Percentiles rank a stretch among this genome's conserved stretches.
Evolutionary conservation across 495 filamentous ascomycete species (phyloP).

Genomic region (Parathielavia hyrcaniae): DNA sequence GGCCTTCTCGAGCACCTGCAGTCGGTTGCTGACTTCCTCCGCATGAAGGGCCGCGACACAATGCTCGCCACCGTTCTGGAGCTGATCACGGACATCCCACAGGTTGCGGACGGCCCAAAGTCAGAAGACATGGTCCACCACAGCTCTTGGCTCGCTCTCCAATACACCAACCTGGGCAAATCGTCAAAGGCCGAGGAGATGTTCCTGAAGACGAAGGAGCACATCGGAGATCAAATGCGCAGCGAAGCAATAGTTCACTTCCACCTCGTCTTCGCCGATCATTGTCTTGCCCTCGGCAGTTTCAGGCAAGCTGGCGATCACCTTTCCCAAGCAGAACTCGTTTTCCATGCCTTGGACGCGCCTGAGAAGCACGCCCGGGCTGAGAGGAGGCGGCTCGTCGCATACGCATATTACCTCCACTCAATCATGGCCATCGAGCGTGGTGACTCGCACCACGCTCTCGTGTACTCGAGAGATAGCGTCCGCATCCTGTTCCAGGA

Average conservation of each 20-base stretch:
- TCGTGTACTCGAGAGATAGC: conserved; percentile 59
- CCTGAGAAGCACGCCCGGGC: conserved; percentile 22
- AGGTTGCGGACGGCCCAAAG: conserved; percentile 47
- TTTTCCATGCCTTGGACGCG: conserved; percentile 17
- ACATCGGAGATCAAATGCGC: conserved; percentile 18
- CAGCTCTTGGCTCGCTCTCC: conserved; percentile 56
- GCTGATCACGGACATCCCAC: conserved; percentile 46
- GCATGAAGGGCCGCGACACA: conserved; percentile 58
- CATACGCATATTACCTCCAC: conserved; percentile 51
- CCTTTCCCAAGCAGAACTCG: conserved; percentile 34
- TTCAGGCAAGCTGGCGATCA: conserved; percentile 50
- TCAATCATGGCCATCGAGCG: conserved; percentile 59
- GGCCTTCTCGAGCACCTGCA: conserved; percentile 58
- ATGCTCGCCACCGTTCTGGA: conserved; percentile 44
- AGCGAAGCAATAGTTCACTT: conserved; percentile 46
- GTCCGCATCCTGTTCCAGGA: conserved; percentile 61
- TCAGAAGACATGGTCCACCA: conserved; percentile 53
- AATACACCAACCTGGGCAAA: conserved; percentile 72
- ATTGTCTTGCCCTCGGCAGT: conserved; percentile 62
- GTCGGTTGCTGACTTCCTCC: conserved; percentile 67
- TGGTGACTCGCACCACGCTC: conserved; percentile 57
- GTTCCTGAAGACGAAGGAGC: conserved; percentile 52
- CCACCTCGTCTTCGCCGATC: conserved; percentile 68
- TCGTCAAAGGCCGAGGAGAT: conserved; percentile 63
- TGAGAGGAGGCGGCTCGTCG: conserved; percentile 40